A percentile compares a stretch with the other conserved stretches of the same genome.
phyloP scores from a whole-genome alignment of 2,329 filamentous ascomycete genomes.

The Fusarium annulatum region DNA sequence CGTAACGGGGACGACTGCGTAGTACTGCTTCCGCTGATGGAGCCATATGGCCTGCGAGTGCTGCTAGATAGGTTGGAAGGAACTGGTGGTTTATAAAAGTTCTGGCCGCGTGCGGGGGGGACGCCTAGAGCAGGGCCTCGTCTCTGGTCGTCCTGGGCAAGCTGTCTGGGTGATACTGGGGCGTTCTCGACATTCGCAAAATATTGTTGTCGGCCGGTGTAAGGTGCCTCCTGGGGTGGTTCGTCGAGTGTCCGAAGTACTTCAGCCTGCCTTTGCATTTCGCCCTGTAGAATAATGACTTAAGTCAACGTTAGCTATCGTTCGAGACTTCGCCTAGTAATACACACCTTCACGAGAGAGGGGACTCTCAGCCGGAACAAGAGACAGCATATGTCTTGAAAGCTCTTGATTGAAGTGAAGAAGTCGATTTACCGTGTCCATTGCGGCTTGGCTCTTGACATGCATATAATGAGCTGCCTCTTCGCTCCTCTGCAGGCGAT shows the following conservation, averaged over 20 bases:
- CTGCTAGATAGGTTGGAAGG: constrained; percentile 84
- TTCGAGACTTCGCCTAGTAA: neutral
- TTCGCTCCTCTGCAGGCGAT: constrained; percentile 82
- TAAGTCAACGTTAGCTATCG: constrained; percentile 29
- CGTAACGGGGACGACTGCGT: constrained; percentile 77
- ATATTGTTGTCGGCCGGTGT: constrained; percentile 74
- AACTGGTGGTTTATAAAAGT: constrained; percentile 79
- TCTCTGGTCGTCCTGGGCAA: constrained; percentile 85
- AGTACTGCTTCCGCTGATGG: constrained; percentile 78
- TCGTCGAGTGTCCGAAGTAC: constrained; percentile 68
- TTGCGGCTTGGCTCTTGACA: constrained; percentile 81
- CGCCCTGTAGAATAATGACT: constrained; percentile 68
- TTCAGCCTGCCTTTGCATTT: constrained; percentile 71
- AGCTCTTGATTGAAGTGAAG: constrained; percentile 86
- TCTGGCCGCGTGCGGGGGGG: constrained; percentile 67
- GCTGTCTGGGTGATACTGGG: constrained; percentile 87
- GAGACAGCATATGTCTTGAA: constrained; percentile 76
- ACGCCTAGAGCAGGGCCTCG: constrained; percentile 76
- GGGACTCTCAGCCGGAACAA: constrained; percentile 80
- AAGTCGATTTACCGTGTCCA: constrained; percentile 80
- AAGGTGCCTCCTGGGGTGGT: constrained; percentile 72
- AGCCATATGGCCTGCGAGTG: constrained; percentile 84
- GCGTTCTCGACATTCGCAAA: constrained; percentile 76
- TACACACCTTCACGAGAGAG: constrained; percentile 84
- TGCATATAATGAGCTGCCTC: constrained; percentile 84